These are phyloP conservation scores for Rhynchosporium secalis DNA, from an alignment of 2,329 filamentous ascomycete genomes.

Conservation along the genomic window DNA sequence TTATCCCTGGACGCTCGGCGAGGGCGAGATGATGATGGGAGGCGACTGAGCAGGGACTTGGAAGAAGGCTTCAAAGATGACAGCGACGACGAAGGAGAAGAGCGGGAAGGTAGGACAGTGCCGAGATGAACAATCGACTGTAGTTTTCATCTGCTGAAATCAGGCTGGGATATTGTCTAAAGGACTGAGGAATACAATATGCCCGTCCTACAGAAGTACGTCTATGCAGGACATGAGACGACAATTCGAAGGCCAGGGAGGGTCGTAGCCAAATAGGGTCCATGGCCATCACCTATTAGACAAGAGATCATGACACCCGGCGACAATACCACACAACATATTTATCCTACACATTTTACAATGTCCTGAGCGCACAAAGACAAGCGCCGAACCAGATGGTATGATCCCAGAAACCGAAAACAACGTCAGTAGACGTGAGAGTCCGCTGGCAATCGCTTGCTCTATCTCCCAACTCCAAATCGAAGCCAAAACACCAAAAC, in stretches of 20 bases:
- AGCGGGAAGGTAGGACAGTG: conserved; percentile 17
- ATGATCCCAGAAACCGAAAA: too few relatives aligned
- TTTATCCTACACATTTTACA: not conserved
- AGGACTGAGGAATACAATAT: conserved; percentile 7
- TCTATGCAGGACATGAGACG: too few relatives aligned
- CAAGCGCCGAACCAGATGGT: too few relatives aligned
- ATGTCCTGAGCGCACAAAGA: not conserved
- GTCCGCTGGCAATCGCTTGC: too few relatives aligned
- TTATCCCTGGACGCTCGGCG: conserved; percentile 40
- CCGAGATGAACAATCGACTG: conserved; percentile 21
- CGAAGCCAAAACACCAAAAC: not conserved
- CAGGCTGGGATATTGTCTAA: conserved; percentile 14
- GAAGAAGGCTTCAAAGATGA: conserved; percentile 76
- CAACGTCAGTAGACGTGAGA: too few relatives aligned
- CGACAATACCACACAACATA: too few relatives aligned
- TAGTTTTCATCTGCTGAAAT: not conserved
- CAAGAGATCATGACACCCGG: not conserved
- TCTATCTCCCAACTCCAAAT: too few relatives aligned
- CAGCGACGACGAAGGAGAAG: conserved; percentile 58
- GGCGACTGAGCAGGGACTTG: conserved; percentile 74
- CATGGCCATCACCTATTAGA: not conserved
- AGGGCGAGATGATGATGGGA: conserved; percentile 48
- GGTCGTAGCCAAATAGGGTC: not conserved
- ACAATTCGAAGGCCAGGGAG: too few relatives aligned
- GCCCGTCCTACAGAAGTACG: not conserved